phyloP scores from a whole-genome alignment of 2,329 filamentous ascomycete genomes.

The Rhynchosporium secalis region DNA sequence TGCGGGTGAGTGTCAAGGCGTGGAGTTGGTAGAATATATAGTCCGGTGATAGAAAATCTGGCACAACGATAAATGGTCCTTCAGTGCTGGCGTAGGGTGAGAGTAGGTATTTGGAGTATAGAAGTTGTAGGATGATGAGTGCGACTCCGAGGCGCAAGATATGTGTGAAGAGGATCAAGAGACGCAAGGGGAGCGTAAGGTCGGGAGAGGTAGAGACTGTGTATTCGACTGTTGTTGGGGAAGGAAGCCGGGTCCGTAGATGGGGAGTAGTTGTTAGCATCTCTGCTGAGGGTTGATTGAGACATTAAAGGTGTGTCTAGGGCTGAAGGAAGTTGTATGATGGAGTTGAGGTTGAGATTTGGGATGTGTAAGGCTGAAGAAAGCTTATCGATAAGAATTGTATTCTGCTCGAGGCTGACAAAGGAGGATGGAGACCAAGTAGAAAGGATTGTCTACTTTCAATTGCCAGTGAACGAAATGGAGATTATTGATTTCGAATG shows the following conservation, averaged over 20 bases:
- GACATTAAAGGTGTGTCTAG: conserved; percentile 20
- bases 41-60: conserved; percentile 24
- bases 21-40: conserved; percentile 37
- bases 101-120: conserved; percentile 50
- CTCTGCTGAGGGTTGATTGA: conserved; percentile 19
- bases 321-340: conserved; percentile 10
- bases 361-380: not conserved
- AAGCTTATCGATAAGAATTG: conserved; percentile 31
- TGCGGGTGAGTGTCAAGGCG: conserved; percentile 34
- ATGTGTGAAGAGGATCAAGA: conserved; percentile 48
- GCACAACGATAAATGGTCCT: conserved; percentile 6
- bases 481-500: no score
- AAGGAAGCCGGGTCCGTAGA: conserved; percentile 66
- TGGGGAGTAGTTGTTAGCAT: conserved; percentile 65
- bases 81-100: conserved; percentile 24
- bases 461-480: no score
- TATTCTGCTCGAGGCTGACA: not conserved
- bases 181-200: conserved; percentile 49
- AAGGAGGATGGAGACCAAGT: not conserved
- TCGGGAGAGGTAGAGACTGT: conserved; percentile 79
- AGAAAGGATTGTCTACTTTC: no score
- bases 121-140: conserved; percentile 47
- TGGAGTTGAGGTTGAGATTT: conserved; percentile 12
- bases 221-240: conserved; percentile 88
- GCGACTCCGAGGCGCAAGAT: conserved; percentile 45